Conservation (phyloP, 78 protist genomes). For the Cavenderia fasciculata region DNA sequence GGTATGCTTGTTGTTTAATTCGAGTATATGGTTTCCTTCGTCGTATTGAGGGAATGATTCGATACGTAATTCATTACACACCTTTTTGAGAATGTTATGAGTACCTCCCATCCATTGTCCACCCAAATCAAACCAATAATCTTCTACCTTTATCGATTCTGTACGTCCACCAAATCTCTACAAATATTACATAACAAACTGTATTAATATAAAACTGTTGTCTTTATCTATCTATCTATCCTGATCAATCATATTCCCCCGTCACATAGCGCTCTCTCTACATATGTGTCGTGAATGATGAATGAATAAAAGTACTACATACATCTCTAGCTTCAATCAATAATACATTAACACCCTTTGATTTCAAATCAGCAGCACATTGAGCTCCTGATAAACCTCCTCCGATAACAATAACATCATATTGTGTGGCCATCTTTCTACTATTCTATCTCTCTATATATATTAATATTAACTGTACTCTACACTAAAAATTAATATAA, state of each 20-base stretch:
- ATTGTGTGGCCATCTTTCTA: too few relatives aligned
- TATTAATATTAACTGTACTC: too few relatives aligned
- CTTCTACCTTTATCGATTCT: constrained; percentile 61
- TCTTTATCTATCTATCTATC: neutral
- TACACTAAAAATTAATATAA: too few relatives aligned
- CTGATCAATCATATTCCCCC: neutral
- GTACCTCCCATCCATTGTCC: constrained; percentile 83
- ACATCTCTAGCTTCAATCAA: constrained; percentile 69
- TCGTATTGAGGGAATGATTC: constrained; percentile 64
- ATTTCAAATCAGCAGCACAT: constrained; percentile 30
- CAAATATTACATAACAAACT: neutral
- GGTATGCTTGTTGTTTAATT: constrained; percentile 38
- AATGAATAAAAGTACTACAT: neutral
- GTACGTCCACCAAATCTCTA: constrained; percentile 79
- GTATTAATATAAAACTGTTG: neutral
- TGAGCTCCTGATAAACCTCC: constrained; percentile 78
- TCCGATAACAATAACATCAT: constrained; percentile 67
- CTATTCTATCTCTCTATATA: too few relatives aligned
- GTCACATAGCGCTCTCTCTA: neutral
- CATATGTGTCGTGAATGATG: neutral
- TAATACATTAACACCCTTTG: constrained; percentile 15
- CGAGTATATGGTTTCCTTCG: constrained; percentile 73
- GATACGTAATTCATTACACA: constrained; percentile 44
- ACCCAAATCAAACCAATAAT: constrained; percentile 77
- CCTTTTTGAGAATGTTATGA: constrained; percentile 17